These are phyloP conservation scores for Pseudonitzschia multiseries DNA, from an alignment of 108 stramenopile species.

Conservation along the genomic window DNA sequence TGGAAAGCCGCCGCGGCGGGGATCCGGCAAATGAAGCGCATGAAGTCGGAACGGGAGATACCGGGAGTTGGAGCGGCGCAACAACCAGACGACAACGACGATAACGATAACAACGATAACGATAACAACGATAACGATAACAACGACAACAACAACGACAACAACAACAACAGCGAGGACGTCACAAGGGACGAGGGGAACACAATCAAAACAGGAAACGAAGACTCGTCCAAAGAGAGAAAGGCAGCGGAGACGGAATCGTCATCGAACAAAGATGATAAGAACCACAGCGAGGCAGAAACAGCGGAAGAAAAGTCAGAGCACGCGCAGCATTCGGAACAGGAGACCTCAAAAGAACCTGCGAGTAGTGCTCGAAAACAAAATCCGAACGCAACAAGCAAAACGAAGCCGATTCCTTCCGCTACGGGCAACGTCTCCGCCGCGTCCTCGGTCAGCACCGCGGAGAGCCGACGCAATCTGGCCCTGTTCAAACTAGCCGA, in stretches of 20 bases:
- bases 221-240: background rate
- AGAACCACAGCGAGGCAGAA: background rate
- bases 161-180: too few species aligned
- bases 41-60: slow-evolving; percentile 25
- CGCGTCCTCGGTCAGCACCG: background rate
- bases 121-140: too few species aligned
- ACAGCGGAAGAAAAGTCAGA: background rate
- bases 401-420: background rate
- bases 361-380: background rate
- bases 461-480: slow-evolving; percentile 1
- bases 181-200: background rate
- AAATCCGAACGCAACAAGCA: background rate
- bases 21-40: slow-evolving; percentile 69
- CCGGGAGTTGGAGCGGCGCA: slow-evolving; percentile 14
- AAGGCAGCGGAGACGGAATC: background rate
- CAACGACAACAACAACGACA: too few species aligned
- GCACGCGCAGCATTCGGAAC: background rate
- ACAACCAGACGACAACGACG: slow-evolving; percentile 1
- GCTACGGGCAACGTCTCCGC: background rate
- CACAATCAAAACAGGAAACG: slow-evolving; percentile 3
- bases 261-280: background rate
- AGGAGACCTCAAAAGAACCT: too few species aligned
- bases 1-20: slow-evolving; percentile 60
- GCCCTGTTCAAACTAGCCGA: slow-evolving; percentile 29
- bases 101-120: background rate